phyloP scores from a whole-genome alignment of 2,329 filamentous ascomycete species.

The Trichoderma harzianum region DNA sequence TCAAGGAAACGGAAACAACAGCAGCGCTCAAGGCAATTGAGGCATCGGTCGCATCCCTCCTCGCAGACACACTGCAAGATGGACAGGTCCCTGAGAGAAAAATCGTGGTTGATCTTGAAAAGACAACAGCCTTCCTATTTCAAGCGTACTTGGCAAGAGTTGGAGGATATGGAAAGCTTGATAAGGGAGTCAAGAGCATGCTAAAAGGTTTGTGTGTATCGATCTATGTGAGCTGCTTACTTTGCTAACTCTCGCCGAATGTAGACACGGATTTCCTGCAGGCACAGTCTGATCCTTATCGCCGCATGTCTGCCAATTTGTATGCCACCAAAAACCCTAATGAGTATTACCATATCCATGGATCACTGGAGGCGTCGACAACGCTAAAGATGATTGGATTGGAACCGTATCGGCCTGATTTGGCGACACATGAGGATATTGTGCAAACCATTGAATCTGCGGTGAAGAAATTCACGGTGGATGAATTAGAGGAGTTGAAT shows the following conservation, averaged over 20 bases:
- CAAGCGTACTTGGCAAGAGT: slow-evolving; percentile 36
- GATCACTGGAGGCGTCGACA: slow-evolving; percentile 67
- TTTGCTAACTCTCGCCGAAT: not conserved
- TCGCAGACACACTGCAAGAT: slow-evolving; percentile 29
- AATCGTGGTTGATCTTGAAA: slow-evolving; percentile 36
- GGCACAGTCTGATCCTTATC: slow-evolving; percentile 69
- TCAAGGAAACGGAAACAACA: slow-evolving; percentile 45
- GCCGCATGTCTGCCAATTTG: slow-evolving; percentile 68
- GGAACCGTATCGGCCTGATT: slow-evolving; percentile 56
- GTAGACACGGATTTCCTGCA: slow-evolving; percentile 67
- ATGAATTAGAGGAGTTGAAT: slow-evolving; percentile 59
- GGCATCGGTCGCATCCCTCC: slow-evolving; percentile 31
- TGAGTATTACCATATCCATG: slow-evolving; percentile 74
- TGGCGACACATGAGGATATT: slow-evolving; percentile 58
- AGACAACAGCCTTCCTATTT: slow-evolving; percentile 42
- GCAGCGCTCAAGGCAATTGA: slow-evolving; percentile 46
- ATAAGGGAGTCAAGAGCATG: slow-evolving; percentile 31
- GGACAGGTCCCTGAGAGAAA: slow-evolving; percentile 5
- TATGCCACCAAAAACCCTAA: slow-evolving; percentile 64
- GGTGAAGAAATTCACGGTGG: slow-evolving; percentile 51
- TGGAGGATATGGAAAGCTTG: slow-evolving; percentile 38
- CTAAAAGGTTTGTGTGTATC: slow-evolving; percentile 29
- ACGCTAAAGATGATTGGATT: slow-evolving; percentile 69
- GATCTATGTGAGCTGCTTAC: not conserved
- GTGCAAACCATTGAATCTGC: slow-evolving; percentile 57